Evolutionary conservation across 805 yeast species (phyloP), one percentile per base, ranked within the genome.

Genomic region (Debaryomyces maramus): DNA sequence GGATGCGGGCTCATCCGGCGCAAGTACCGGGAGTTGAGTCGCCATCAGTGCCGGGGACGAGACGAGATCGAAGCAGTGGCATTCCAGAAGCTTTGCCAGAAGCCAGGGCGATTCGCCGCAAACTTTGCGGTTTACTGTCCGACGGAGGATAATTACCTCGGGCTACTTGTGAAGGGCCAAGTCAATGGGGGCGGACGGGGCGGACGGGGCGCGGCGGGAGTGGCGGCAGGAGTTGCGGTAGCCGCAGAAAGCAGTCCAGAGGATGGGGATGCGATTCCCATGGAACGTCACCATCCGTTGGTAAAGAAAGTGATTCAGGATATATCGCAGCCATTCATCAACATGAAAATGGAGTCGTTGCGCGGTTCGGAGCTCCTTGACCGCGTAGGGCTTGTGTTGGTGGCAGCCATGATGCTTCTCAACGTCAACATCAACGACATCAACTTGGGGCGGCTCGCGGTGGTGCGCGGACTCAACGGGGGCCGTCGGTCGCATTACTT

Each of bases 201-300:
- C n/a, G n/a, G n/a, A n/a, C n/a, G n/a, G n/a, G n/a, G n/a, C n/a
- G n/a, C n/a, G n/a, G n/a, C n/a, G n/a, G n/a, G n/a, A n/a, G n/a
- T n/a, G n/a, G n/a, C n/a, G n/a, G n/a, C n/a, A n/a, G n/a, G n/a
- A n/a, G n/a, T n/a, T n/a, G n/a, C n/a, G n/a, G n/a, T n/a, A n/a
- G n/a, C n/a, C n/a, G n/a, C n/a, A n/a, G n/a, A n/a, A n/a, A n/a
- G n/a, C n/a, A n/a, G n/a, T n/a, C n/a, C n/a, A n/a, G n/a, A n/a
- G n/a, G n/a, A n/a, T n/a, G n/a, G n/a, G n/a, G n/a, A n/a, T n/a
- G n/a, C n/a, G n/a, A n/a, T n/a, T n/a, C n/a, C n/a, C n/a, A n/a
- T n/a, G n/a, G n/a, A n/a, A 14, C 28, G 13, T n/a, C 28, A 24
- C 28, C 28, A 24, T 14, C 28, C 28, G 28, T 24, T 24, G 28